Evolutionary conservation across 139 green algal genomes (phyloP), one percentile per base, ranked within the genome.

Genomic region (Tetradesmus obliquus): DNA sequence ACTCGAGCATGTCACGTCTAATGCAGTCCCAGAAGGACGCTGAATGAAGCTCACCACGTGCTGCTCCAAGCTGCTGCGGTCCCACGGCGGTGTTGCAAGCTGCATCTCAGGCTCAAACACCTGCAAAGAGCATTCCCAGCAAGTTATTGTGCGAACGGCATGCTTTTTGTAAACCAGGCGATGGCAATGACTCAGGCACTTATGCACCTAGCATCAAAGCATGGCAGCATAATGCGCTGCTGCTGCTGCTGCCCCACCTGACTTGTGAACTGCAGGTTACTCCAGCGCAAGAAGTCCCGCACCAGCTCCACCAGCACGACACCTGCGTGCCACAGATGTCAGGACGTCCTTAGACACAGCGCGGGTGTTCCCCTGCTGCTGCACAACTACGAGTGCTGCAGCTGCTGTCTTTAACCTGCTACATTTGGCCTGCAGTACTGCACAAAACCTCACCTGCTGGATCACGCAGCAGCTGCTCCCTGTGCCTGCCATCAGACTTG

Each of bases 221-320:
- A 12, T 81, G 71, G 17, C 32, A 19, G 7, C 7, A 15, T 19
- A 3, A 82, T 55, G 24, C 1, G 58, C 3, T 3, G 20, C 45
- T 20, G 32, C 51, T 54, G 74, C 54, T 82, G n/a, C 79, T 79
- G 84, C 24, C 24, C 82, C 83, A 93, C 93, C 91, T 93, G 92
- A 17, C 82, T 7, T 45, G 93, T 95, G 88, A 94, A 94, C 13
- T 93, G 88, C 84, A 94, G 62, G 58, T 92, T 87, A n/a, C 83
- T 84, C 93, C 93, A 95, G 9, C 84, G 79, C 19, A 95, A 85
- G 54, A 95, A 95, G 55, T 95, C 93, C 3, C 79, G 84, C 45
- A 95, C 85, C 20, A 95, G 62, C 7, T 89, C 86, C 55, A 95
- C 32, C 55, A 93, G 62, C 57, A 93, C 55, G 19, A 79, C 54